Conservation (phyloP, 2,329 filamentous ascomycete genomes). For the Phoma sp. region DNA sequence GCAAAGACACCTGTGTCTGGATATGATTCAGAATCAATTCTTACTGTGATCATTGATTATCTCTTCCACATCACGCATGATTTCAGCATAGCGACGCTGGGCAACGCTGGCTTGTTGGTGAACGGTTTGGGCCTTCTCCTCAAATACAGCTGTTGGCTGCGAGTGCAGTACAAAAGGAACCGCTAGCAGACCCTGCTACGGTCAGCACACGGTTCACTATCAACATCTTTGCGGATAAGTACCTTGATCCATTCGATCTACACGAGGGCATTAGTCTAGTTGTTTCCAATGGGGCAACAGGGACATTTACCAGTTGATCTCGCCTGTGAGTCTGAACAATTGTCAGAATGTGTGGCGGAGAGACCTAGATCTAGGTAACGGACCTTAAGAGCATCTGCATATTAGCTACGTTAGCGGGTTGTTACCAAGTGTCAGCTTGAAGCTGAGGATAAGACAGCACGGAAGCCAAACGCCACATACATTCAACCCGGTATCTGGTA, state of each 20-base stretch:
- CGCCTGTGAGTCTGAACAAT: constrained; percentile 76
- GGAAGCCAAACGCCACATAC: constrained; percentile 29
- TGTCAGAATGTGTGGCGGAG: constrained; percentile 19
- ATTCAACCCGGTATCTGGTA: constrained; percentile 51
- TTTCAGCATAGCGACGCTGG: constrained; percentile 89
- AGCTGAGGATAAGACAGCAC: constrained; percentile 1
- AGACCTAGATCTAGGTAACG: constrained; percentile 12
- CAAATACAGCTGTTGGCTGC: constrained; percentile 86
- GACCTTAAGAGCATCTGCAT: constrained; percentile 68
- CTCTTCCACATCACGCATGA: constrained; percentile 89
- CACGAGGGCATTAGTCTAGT: background rate
- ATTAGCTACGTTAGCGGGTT: constrained; percentile 24
- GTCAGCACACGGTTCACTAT: background rate
- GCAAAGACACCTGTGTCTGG: too few relatives aligned
- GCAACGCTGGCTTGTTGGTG: constrained; percentile 78
- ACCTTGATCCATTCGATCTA: constrained; percentile 91
- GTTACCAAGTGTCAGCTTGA: constrained; percentile 9
- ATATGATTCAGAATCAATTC: constrained; percentile 19
- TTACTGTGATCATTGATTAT: constrained; percentile 91
- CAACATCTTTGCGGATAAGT: constrained; percentile 10
- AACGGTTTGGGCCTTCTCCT: constrained; percentile 68
- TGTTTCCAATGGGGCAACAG: too few relatives aligned
- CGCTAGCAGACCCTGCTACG: constrained; percentile 67
- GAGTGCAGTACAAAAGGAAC: constrained; percentile 97
- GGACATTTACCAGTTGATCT: constrained; percentile 81